A percentile compares a stretch with the other conserved stretches of the same genome.
phyloP scores from a whole-genome alignment of 1,284 basidiomycete genomes.

The Wolfiporia cocos region DNA sequence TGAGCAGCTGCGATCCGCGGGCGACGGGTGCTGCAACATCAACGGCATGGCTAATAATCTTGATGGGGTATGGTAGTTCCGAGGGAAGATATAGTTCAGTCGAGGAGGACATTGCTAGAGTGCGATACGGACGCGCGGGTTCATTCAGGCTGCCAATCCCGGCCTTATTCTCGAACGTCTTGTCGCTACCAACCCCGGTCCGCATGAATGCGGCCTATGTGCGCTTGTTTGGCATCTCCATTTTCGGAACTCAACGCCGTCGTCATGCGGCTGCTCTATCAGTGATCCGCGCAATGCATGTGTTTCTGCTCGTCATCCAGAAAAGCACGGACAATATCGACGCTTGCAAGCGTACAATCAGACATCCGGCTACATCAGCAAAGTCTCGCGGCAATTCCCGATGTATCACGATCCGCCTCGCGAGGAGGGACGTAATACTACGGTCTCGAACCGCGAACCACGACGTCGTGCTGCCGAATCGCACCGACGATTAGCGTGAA shows the following conservation, averaged over 20 bases:
- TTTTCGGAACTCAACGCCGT: conserved; percentile 11
- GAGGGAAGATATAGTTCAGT: conserved; percentile 67
- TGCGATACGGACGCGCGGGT: conserved; percentile 1
- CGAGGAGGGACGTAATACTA: no score
- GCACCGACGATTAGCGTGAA: no score
- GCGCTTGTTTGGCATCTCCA: conserved; percentile 12
- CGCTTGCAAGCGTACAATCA: no score
- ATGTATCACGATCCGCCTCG: no score
- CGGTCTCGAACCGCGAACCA: no score
- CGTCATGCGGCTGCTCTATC: no score
- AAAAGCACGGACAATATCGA: no score
- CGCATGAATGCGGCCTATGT: conserved; percentile 10
- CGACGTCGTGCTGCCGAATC: no score
- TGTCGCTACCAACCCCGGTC: conserved; percentile 8
- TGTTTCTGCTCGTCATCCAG: no score
- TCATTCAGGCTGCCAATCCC: conserved; percentile 3
- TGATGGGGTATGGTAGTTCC: conserved; percentile 75
- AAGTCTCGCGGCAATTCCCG: no score
- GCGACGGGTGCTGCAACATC: conserved; percentile 38
- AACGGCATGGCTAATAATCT: conserved; percentile 60
- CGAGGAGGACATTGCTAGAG: conserved; percentile 29
- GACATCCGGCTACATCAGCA: no score
- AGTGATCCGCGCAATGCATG: no score
- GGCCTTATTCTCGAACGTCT: conserved; percentile 2
- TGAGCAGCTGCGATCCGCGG: conserved; percentile 71